Conservation (phyloP, 106 monocot species). For the Hemerocallis citrina region DNA sequence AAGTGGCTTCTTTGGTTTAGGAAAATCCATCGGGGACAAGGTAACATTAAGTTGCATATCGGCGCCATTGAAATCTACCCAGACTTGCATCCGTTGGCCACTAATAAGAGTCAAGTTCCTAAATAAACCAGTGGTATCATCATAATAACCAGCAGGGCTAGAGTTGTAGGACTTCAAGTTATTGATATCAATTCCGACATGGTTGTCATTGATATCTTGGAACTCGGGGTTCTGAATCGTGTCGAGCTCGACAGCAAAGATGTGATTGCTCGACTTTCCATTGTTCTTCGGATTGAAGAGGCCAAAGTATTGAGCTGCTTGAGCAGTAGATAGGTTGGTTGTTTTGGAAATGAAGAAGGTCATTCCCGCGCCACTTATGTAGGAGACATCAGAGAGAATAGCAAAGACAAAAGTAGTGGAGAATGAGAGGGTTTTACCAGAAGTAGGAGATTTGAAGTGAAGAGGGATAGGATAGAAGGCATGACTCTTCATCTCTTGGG, state of each 20-base stretch:
- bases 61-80: constrained; percentile 30
- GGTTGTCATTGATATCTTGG: constrained; percentile 3
- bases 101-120: constrained; percentile 14
- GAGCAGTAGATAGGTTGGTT: background rate
- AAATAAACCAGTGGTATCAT: background rate
- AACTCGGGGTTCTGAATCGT: constrained; percentile 45
- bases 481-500: background rate
- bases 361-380: background rate
- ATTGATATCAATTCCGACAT: constrained; percentile 15
- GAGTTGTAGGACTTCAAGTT: background rate
- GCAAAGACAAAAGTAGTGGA: constrained; percentile 14
- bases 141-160: background rate
- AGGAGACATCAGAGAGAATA: background rate
- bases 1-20: constrained; percentile 26
- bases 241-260: constrained; percentile 56
- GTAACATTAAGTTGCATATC: constrained; percentile 18
- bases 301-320: background rate
- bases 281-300: constrained; percentile 11
- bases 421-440: constrained; percentile 3
- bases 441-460: too few relatives aligned
- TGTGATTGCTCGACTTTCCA: constrained; percentile 8
- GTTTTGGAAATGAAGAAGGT: constrained; percentile 8
- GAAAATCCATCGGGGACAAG: constrained; percentile 4
- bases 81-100: constrained; percentile 20
- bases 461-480: constrained; percentile 2